Conservation (phyloP, 1,284 basidiomycete species). For the Pisolithus thermaeus region DNA sequence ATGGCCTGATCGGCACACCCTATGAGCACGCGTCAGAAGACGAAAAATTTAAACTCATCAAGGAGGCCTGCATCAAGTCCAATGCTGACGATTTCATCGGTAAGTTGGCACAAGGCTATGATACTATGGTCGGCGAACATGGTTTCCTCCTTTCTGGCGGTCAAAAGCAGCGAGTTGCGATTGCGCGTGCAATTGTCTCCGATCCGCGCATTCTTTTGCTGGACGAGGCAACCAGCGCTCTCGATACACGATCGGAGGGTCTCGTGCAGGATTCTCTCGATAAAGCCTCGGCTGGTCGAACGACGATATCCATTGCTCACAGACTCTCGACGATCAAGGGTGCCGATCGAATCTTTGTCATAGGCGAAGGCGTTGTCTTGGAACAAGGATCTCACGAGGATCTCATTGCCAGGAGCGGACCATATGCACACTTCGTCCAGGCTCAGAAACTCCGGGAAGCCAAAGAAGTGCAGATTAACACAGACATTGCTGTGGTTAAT, state of each 20-base stretch:
- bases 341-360: constrained; percentile 82
- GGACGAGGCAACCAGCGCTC: constrained; percentile 85
- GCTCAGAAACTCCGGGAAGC: constrained; percentile 73
- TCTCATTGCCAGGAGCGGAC: constrained; percentile 61
- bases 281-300: constrained; percentile 79
- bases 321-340: constrained; percentile 78
- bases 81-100: constrained; percentile 90
- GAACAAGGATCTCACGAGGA: constrained; percentile 83
- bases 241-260: constrained; percentile 88
- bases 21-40: constrained; percentile 68
- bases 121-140: constrained; percentile 90
- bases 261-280: constrained; percentile 95
- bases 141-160: constrained; percentile 90
- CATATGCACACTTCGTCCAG: constrained; percentile 73
- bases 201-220: constrained; percentile 65
- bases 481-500: constrained; percentile 16
- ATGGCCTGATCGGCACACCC: constrained; percentile 81
- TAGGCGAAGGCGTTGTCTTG: constrained; percentile 79
- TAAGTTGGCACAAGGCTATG: constrained; percentile 81
- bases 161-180: constrained; percentile 89
- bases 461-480: constrained; percentile 23
- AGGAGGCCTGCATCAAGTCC: constrained; percentile 87
- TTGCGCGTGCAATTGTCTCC: constrained; percentile 43
- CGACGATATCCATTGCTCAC: constrained; percentile 76
- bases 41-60: constrained; percentile 74